Evolutionary conservation across 768 basidiomycete species (phyloP).

Genomic region (Roridomyces roridus): DNA sequence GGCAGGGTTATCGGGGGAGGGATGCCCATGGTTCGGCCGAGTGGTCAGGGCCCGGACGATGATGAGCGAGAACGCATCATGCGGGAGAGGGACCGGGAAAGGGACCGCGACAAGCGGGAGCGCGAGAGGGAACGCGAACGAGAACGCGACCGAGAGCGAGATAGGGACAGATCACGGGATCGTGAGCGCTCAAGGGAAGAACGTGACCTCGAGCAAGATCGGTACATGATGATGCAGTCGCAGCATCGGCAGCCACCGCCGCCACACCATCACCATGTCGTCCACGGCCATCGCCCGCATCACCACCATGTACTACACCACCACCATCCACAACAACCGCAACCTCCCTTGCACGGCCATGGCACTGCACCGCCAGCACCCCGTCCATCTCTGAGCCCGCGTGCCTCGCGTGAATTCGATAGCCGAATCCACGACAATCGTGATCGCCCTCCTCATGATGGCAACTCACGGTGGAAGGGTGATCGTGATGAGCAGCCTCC

Average conservation of each 20-base stretch:
- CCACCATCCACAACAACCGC: constrained; percentile 48
- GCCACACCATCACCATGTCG: constrained; percentile 38
- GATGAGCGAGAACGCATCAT: constrained; percentile 32
- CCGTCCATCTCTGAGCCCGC: constrained; percentile 27
- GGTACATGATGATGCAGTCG: constrained; percentile 36
- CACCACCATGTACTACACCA: constrained; percentile 55
- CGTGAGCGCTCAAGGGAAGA: constrained; percentile 4
- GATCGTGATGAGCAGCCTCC: constrained; percentile 29
- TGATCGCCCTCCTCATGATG: constrained; percentile 40
- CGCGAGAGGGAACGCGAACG: constrained; percentile 29
- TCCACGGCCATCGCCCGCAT: constrained; percentile 51
- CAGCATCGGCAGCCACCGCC: constrained; percentile 30
- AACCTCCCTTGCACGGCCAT: constrained; percentile 19
- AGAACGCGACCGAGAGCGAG: constrained; percentile 21
- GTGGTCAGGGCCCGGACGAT: constrained; percentile 19
- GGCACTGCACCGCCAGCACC: constrained; percentile 7
- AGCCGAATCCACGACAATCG: constrained; percentile 25
- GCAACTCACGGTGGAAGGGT: constrained; percentile 46
- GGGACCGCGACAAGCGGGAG: constrained; percentile 25
- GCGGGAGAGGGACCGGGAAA: constrained; percentile 28
- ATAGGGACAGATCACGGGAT: neutral
- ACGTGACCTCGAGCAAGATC: constrained; percentile 31
- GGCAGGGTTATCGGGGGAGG: constrained; percentile 29
- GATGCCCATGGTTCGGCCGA: constrained; percentile 36
- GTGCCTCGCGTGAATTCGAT: constrained; percentile 27